A percentile compares a stretch with the other conserved stretches of the same genome.
These are phyloP conservation scores for Pyricularia grisea DNA, from an alignment of 2,329 filamentous ascomycete genomes.

Conservation along the genomic window DNA sequence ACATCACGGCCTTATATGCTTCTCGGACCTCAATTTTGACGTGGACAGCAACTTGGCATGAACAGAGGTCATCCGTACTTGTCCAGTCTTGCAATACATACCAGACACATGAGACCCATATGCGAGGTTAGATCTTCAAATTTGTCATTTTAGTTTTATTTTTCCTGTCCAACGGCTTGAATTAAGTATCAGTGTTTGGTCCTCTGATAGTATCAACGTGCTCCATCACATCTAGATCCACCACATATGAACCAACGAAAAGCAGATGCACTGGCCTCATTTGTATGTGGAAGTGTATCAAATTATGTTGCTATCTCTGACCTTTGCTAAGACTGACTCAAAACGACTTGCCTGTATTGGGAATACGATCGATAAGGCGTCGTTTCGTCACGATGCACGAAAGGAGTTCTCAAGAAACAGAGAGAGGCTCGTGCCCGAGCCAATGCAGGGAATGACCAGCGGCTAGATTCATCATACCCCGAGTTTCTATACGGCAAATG, in stretches of 20 bases:
- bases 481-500: slow-evolving; percentile 14
- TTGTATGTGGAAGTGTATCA: slow-evolving; percentile 12
- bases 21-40: slow-evolving; percentile 22
- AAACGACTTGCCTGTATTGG: slow-evolving; percentile 33
- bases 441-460: neutral
- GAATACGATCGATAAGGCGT: slow-evolving; percentile 24
- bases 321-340: neutral
- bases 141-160: slow-evolving; percentile 15
- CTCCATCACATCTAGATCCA: slow-evolving; percentile 8
- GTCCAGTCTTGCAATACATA: slow-evolving; percentile 14
- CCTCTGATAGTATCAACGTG: neutral
- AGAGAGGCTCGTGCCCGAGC: neutral
- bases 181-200: too few relatives aligned
- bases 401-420: slow-evolving; percentile 5
- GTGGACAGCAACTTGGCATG: slow-evolving; percentile 21
- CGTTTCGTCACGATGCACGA: slow-evolving; percentile 18
- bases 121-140: slow-evolving; percentile 21
- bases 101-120: slow-evolving; percentile 25
- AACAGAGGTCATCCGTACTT: slow-evolving; percentile 8
- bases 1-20: slow-evolving; percentile 15
- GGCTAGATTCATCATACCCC: neutral
- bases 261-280: slow-evolving; percentile 18
- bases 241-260: neutral
- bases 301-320: neutral
- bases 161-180: slow-evolving; percentile 19